Conservation (phyloP, 768 basidiomycete genomes). For the Tulasnella sp. region DNA sequence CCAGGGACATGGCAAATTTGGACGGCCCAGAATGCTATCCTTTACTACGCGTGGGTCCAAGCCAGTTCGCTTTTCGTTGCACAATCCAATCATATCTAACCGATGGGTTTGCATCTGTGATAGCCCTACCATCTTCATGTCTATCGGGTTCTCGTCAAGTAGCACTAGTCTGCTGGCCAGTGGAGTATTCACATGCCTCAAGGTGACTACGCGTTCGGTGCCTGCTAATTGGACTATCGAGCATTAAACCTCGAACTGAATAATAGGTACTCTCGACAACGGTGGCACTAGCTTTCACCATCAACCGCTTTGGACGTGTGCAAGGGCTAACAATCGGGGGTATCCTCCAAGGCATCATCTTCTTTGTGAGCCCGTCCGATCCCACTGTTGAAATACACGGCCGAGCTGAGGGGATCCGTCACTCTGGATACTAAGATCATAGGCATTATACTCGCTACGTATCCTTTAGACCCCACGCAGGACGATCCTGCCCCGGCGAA, state of each 20-base stretch:
- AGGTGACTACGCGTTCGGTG: not conserved
- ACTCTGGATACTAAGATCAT: not conserved
- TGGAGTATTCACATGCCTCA: constrained; percentile 12
- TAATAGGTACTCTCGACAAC: constrained; percentile 3
- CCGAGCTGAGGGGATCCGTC: no score
- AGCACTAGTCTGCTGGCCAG: constrained; percentile 14
- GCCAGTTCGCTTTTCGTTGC: no score
- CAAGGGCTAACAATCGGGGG: constrained; percentile 6
- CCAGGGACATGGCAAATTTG: constrained; percentile 11
- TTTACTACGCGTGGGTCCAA: constrained; percentile 14
- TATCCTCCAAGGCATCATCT: constrained; percentile 4
- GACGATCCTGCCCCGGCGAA: not conserved
- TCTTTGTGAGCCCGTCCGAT: not conserved
- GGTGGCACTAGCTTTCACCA: constrained; percentile 1
- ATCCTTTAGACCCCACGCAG: not conserved
- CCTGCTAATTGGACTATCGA: no score
- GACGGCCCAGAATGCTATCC: constrained; percentile 11
- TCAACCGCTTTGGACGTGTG: constrained; percentile 13
- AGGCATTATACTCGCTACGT: constrained; percentile 4
- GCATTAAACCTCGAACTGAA: no score
- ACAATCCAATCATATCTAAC: no score
- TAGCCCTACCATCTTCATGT: constrained; percentile 14
- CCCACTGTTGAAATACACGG: not conserved
- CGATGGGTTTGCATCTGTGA: no score
- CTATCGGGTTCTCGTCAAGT: constrained; percentile 13